phyloP scores from a whole-genome alignment of 2,329 filamentous ascomycete genomes.

The Sphaerostilbella broomeana region DNA sequence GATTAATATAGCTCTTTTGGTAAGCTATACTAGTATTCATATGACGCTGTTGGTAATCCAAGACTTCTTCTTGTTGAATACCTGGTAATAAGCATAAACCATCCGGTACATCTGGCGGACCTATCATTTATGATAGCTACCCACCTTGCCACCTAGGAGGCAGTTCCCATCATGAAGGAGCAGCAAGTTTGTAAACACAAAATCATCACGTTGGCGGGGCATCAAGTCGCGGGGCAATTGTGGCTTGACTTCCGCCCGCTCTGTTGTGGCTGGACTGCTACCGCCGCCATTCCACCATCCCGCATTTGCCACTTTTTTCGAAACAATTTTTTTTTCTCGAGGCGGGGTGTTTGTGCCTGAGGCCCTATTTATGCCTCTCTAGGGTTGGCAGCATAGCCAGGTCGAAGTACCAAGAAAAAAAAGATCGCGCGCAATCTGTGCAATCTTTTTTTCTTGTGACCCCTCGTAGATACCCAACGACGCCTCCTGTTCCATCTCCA shows the following conservation, averaged over 20 bases:
- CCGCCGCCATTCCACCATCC: not conserved
- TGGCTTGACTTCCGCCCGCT: not conserved
- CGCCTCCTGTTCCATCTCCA: not conserved
- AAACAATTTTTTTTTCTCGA: slow-evolving; percentile 3
- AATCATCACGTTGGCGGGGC: slow-evolving; percentile 4
- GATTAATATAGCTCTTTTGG: no score
- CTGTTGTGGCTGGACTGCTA: slow-evolving; percentile 1
- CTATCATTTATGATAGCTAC: no score
- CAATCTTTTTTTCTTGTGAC: slow-evolving; percentile 9
- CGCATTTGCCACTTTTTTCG: slow-evolving; percentile 6
- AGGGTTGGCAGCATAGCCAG: no score
- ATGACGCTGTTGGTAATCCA: no score
- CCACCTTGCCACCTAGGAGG: no score
- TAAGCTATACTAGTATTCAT: no score
- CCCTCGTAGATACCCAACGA: slow-evolving; percentile 14
- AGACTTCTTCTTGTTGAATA: no score
- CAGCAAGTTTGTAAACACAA: not conserved
- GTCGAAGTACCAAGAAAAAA: not conserved
- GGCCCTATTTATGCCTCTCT: not conserved
- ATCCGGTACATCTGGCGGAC: no score
- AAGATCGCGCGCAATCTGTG: slow-evolving; percentile 4
- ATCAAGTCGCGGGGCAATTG: slow-evolving; percentile 2
- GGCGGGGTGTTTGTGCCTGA: slow-evolving; percentile 11
- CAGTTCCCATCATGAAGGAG: no score
- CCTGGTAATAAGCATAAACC: no score